Percentiles rank a stretch among this genome's conserved stretches.
phyloP scores from a whole-genome alignment of 1,284 basidiomycete genomes.

The Spongispora temasekensis region DNA sequence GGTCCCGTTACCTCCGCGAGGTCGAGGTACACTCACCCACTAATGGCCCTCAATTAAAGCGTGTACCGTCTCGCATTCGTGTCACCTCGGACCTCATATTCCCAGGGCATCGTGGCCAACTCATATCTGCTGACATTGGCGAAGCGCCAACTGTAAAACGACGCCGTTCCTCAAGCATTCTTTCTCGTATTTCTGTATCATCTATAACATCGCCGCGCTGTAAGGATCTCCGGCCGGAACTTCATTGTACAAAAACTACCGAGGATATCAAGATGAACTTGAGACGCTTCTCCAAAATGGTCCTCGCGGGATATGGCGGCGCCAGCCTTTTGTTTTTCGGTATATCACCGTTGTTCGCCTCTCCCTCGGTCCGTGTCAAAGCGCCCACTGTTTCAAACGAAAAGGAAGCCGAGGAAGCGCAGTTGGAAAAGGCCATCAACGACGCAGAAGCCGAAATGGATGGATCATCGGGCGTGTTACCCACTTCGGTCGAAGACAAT shows the following conservation, averaged over 20 bases:
- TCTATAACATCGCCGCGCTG: slow-evolving; percentile 31
- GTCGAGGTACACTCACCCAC: slow-evolving; percentile 57
- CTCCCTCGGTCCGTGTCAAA: slow-evolving; percentile 27
- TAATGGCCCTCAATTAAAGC: slow-evolving; percentile 33
- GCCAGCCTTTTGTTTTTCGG: slow-evolving; percentile 79
- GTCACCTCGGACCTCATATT: slow-evolving; percentile 70
- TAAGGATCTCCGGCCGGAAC: slow-evolving; percentile 27
- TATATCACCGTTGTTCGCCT: slow-evolving; percentile 48
- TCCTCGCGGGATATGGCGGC: slow-evolving; percentile 78
- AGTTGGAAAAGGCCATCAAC: slow-evolving; percentile 63
- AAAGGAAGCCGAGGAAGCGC: slow-evolving; percentile 55
- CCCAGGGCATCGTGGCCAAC: slow-evolving; percentile 62
- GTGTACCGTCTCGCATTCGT: slow-evolving; percentile 56
- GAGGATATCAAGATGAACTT: slow-evolving; percentile 65
- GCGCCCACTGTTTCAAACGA: slow-evolving; percentile 36
- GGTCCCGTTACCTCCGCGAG: slow-evolving; percentile 66
- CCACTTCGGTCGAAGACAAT: slow-evolving; percentile 19
- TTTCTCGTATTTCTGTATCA: slow-evolving; percentile 33
- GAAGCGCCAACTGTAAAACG: slow-evolving; percentile 43
- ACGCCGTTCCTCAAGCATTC: slow-evolving; percentile 28
- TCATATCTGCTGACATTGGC: slow-evolving; percentile 73
- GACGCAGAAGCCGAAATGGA: slow-evolving; percentile 66
- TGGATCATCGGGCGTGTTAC: slow-evolving; percentile 42
- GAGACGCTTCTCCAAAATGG: slow-evolving; percentile 75
- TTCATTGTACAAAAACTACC: slow-evolving; percentile 41